Evolutionary conservation across 352 stramenopile genomes (phyloP), one percentile per base, ranked within the genome.

Genomic region (Phytopythium aichiense): DNA sequence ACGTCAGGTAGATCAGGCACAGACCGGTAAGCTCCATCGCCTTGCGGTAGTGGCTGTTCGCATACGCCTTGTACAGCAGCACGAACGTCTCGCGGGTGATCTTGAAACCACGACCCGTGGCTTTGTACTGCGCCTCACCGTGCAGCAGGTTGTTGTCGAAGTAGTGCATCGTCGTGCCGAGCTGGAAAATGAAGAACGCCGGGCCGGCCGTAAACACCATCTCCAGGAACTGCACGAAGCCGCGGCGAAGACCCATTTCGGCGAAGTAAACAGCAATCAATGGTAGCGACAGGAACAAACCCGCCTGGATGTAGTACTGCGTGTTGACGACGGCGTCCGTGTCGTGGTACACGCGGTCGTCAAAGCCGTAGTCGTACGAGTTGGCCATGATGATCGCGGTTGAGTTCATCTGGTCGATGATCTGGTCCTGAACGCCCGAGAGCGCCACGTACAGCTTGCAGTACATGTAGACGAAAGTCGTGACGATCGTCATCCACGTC

Each of bases 401-500:
- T 15, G 76, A 75, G 65, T 92, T 83, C 76, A 94, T 91, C 54
- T 88, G 78, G 65, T 83, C 79, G 16, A 93, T 73, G 51, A 93
- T 79, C 40, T 91, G 74, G 22, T 63, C 60, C 60, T 93, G 81
- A 35, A 93, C 84, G 25, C 84, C 84, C 9, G 79, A 74, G 1
- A 94, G 67, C 40, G 84, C 81, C 25, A 91, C 77, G 71, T 94
- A 94, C 37, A 94, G 76, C 56, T 94, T 94, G 54, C 69, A 75
- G 67, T 92, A 94, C 80, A 94, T 92, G 76, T 91, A 94, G 52
- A 94, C 78, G 42, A 92, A 94, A 28, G 83, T 89, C 42, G 83
- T 92, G n/a, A 92, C 82, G 60, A 94, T 92, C 13, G 84, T 94
- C 83, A 94, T 90, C 83, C 83, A 92, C 57, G 83, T 94, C 2